These are phyloP conservation scores for Colletotrichum sidae DNA, from an alignment of 2,329 filamentous ascomycete genomes.

Conservation along the genomic window DNA sequence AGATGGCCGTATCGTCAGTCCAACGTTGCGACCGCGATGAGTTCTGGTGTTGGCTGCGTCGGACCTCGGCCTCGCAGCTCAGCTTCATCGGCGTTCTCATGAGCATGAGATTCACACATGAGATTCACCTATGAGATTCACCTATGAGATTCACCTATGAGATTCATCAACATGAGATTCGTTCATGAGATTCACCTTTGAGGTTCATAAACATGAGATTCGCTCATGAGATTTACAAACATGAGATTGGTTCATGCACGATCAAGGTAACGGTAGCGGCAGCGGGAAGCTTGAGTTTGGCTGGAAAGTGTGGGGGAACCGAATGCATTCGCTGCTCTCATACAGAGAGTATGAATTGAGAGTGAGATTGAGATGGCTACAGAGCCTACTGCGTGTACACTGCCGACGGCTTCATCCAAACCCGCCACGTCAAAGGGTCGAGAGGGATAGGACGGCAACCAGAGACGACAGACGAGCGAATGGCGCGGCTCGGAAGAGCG, in stretches of 20 bases:
- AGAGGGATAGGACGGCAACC: slow-evolving; percentile 21
- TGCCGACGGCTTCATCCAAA: not conserved
- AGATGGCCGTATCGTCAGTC: too few relatives aligned
- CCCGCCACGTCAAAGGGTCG: too few relatives aligned
- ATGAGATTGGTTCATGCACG: slow-evolving; percentile 17
- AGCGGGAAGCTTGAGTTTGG: not conserved
- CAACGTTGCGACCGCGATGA: too few relatives aligned
- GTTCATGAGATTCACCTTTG: too few relatives aligned
- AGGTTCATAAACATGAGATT: too few relatives aligned
- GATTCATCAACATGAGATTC: too few relatives aligned
- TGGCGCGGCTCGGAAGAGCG: slow-evolving; percentile 7
- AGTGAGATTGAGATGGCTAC: not conserved
- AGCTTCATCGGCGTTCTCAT: not conserved
- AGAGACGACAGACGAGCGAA: slow-evolving; percentile 29
- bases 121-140: too few relatives aligned
- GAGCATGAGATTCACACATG: slow-evolving; percentile 10
- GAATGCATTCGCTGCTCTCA: not conserved
- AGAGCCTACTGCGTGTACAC: not conserved
- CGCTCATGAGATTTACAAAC: not conserved
- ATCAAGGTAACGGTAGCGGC: slow-evolving; percentile 1
- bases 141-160: too few relatives aligned
- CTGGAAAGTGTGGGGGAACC: not conserved
- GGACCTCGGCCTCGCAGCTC: not conserved
- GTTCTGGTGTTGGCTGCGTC: not conserved
- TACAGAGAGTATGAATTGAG: not conserved